A percentile compares a stretch with the other conserved stretches of the same genome.
These are phyloP conservation scores for Blastomyces emzantsi DNA, from an alignment of 2,329 filamentous ascomycete species.

Conservation along the genomic window DNA sequence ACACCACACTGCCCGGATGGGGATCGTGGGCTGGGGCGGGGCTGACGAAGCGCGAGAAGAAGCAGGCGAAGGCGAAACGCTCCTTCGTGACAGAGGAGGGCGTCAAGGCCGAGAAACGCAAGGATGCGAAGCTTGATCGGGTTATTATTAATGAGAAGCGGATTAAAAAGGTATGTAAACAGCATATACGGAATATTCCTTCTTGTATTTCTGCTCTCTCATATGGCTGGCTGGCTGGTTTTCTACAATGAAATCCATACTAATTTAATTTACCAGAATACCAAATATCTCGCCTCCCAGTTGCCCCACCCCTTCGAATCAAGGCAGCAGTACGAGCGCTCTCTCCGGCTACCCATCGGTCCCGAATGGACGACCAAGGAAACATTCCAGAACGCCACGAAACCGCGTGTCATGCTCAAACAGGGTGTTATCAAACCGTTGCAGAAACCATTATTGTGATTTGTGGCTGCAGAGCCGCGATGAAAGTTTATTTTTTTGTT, in stretches of 20 bases:
- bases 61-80: constrained; percentile 43
- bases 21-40: constrained; percentile 84
- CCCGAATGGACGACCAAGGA: constrained; percentile 97
- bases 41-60: constrained; percentile 60
- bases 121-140: constrained; percentile 69
- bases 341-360: constrained; percentile 75
- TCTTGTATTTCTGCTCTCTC: too few relatives aligned
- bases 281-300: constrained; percentile 73
- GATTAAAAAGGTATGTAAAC: constrained; percentile 62
- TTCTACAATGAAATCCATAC: too few relatives aligned
- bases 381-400: constrained; percentile 80
- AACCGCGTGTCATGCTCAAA: constrained; percentile 83
- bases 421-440: constrained; percentile 84
- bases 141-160: constrained; percentile 92
- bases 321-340: constrained; percentile 79
- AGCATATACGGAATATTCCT: too few relatives aligned
- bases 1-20: constrained; percentile 88
- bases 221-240: too few relatives aligned
- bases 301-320: constrained; percentile 88
- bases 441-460: constrained; percentile 58
- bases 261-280: constrained; percentile 48
- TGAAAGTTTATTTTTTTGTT: neutral
- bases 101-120: constrained; percentile 64
- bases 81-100: constrained; percentile 49
- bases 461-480: too few relatives aligned